Conservation (phyloP, 2,329 filamentous ascomycete genomes). For the Xylariaceae sp. region DNA sequence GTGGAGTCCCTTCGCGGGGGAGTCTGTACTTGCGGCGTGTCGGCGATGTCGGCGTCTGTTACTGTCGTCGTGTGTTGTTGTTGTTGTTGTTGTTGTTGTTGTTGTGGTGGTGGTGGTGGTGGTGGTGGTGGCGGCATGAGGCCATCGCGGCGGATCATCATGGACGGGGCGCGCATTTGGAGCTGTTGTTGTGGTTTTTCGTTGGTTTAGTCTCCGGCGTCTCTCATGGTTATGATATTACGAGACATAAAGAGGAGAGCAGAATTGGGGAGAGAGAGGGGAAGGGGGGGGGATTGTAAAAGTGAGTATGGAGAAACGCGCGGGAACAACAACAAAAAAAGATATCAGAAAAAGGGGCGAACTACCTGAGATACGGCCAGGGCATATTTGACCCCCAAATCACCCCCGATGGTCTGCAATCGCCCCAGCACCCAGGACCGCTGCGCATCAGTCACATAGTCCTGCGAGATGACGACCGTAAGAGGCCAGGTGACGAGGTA, state of each 20-base stretch:
- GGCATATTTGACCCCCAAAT: conserved; percentile 54
- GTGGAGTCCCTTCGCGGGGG: conserved; percentile 41
- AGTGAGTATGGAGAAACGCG: too few species aligned
- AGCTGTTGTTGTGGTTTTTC: conserved; percentile 36
- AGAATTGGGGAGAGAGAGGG: neutral
- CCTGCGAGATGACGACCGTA: conserved; percentile 47
- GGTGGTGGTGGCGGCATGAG: conserved; percentile 34
- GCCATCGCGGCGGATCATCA: conserved; percentile 53
- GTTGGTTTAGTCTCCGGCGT: neutral
- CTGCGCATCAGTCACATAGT: conserved; percentile 55
- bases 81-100: too few species aligned
- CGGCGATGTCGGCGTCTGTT: conserved; percentile 35
- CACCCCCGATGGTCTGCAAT: conserved; percentile 48
- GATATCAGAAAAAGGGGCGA: neutral
- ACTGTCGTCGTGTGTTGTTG: conserved; percentile 34
- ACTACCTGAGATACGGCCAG: conserved; percentile 48
- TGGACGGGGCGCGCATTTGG: conserved; percentile 54
- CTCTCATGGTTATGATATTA: neutral
- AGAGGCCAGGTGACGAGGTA: conserved; percentile 58
- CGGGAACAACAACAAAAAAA: neutral
- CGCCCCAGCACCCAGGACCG: conserved; percentile 50
- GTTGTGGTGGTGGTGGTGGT: too few species aligned
- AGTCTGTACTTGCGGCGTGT: conserved; percentile 42
- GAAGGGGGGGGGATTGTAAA: too few species aligned
- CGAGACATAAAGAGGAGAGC: neutral